Percentiles rank a stretch among this genome's conserved stretches.
These are phyloP conservation scores for Malus domestica DNA, from an alignment of 306 rosid genomes.

Conservation along the genomic window ASM211411v1 NC_041802.1:2013501-2014000, in stretches of 20 bases:
- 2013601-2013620: constrained; percentile 38
- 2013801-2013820: constrained; percentile 26
- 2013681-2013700: constrained; percentile 6
- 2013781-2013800: neutral
- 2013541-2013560: constrained; percentile 89
- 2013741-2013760: constrained; percentile 24
- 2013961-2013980: neutral
- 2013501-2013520: constrained; percentile 40
- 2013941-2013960: neutral
- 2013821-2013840: constrained; percentile 2
- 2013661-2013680: neutral
- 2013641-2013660: neutral
- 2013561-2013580: constrained; percentile 22
- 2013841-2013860: neutral
- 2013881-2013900: neutral
- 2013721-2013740: neutral
- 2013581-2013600: constrained; percentile 21
- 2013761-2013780: constrained; percentile 26
- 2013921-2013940: constrained; percentile 22
- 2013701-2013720: neutral
- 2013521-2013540: constrained; percentile 83
- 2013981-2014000: neutral
- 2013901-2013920: neutral
- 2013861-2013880: neutral
- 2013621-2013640: neutral